A percentile compares a stretch with the other conserved stretches of the same genome.
phyloP scores from a whole-genome alignment of 257 asterid species.

The Primulina huaijiensis region DNA sequence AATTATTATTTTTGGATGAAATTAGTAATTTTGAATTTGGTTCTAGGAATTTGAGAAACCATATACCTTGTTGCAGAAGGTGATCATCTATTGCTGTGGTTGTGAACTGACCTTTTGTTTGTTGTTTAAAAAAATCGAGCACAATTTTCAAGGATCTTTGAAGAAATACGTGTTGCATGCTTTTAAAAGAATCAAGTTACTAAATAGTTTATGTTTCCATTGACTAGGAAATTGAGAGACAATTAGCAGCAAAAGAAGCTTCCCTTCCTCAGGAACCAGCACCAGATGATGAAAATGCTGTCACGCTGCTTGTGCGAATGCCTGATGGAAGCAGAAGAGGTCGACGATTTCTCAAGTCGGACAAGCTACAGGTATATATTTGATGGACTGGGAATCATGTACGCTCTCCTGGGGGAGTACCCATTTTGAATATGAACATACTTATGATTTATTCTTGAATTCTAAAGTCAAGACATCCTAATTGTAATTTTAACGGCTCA shows the following conservation, averaged over 20 bases:
- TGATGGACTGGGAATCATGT: conserved; percentile 4
- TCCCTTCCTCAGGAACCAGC: conserved; percentile 92
- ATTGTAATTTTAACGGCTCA: too few species aligned
- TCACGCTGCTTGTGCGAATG: conserved; percentile 90
- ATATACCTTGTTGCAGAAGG: not conserved
- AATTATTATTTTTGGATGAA: too few species aligned
- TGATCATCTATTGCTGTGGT: not conserved
- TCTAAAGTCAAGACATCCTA: conserved; percentile 12
- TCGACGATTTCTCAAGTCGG: conserved; percentile 83
- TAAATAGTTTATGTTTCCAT: conserved; percentile 13
- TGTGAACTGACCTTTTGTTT: not conserved
- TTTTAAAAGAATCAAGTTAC: not conserved
- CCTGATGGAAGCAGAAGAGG: conserved; percentile 97
- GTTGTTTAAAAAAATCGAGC: not conserved
- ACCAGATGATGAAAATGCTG: conserved; percentile 68
- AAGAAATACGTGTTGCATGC: not conserved
- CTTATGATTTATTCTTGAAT: not conserved
- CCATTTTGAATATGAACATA: too few species aligned
- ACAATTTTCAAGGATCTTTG: too few species aligned
- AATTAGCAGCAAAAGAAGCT: conserved; percentile 85
- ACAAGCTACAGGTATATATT: conserved; percentile 71
- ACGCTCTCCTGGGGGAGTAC: not conserved
- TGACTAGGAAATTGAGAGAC: conserved; percentile 78
- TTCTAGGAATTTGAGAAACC: not conserved
- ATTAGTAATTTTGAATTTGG: not conserved